Evolutionary conservation across 768 basidiomycete species (phyloP).

Genomic region (Tubosaeta sp.): DNA sequence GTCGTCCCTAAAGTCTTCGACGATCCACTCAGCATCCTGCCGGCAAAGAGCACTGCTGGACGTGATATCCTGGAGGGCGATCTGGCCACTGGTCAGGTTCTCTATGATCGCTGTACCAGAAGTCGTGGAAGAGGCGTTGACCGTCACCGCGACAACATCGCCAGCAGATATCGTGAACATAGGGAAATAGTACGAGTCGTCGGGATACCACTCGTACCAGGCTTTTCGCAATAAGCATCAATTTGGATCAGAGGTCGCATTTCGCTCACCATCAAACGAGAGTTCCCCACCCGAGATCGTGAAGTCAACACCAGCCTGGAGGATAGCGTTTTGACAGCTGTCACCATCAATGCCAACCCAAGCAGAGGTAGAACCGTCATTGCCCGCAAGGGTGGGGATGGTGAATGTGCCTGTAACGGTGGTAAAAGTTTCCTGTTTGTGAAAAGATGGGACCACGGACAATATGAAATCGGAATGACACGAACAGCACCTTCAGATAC

Average conservation of each 20-base stretch:
- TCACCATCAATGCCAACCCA: conserved; percentile 27
- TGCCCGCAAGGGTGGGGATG: conserved; percentile 13
- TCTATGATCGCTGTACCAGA: conserved; percentile 17
- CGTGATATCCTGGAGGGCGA: not conserved
- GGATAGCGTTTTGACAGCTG: conserved; percentile 8
- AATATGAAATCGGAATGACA: not conserved
- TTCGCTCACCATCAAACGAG: conserved; percentile 13
- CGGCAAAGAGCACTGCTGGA: conserved; percentile 17
- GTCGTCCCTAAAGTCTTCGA: conserved; percentile 17
- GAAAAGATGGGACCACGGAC: not conserved
- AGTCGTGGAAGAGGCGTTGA: conserved; percentile 15
- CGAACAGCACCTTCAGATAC: conserved; percentile 7
- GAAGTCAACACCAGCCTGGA: conserved; percentile 20
- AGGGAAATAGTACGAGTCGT: conserved; percentile 11
- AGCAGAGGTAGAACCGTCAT: conserved; percentile 11
- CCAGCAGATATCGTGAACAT: conserved; percentile 13
- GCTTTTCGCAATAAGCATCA: conserved; percentile 6
- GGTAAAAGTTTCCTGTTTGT: conserved; percentile 19
- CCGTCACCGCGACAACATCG: conserved; percentile 14
- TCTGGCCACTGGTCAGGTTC: conserved; percentile 16
- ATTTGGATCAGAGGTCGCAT: not conserved
- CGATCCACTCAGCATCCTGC: conserved; percentile 21
- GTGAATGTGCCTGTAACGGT: conserved; percentile 17
- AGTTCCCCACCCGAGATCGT: not conserved
- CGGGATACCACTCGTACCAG: conserved; percentile 24